Percentiles rank a stretch among this genome's conserved stretches.
Evolutionary conservation across 495 filamentous ascomycete genomes (phyloP).

Genomic region (Evernia prunastri): DNA sequence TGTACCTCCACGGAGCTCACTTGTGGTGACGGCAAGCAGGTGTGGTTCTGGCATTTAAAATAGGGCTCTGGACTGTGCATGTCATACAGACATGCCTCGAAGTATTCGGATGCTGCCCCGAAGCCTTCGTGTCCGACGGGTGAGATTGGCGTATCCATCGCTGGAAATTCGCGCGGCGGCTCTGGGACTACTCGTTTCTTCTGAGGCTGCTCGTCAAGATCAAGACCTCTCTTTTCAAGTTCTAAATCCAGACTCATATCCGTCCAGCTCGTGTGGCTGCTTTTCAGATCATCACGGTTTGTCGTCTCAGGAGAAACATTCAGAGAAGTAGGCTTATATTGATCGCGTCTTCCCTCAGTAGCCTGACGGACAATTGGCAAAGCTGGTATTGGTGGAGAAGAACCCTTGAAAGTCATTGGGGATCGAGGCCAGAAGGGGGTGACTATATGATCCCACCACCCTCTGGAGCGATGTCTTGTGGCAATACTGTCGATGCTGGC

Average conservation of each 20-base stretch:
- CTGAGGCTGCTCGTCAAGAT: slow-evolving; percentile 13
- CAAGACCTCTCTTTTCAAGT: slow-evolving; percentile 24
- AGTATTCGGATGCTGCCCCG: slow-evolving; percentile 48
- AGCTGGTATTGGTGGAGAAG: slow-evolving; percentile 26
- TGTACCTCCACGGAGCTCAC: not conserved
- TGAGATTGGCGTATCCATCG: not conserved
- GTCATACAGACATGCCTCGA: slow-evolving; percentile 47
- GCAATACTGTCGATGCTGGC: slow-evolving; percentile 35
- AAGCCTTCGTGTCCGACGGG: slow-evolving; percentile 22
- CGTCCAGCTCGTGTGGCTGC: slow-evolving; percentile 29
- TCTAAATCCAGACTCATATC: slow-evolving; percentile 28
- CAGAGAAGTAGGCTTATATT: slow-evolving; percentile 33
- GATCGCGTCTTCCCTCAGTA: slow-evolving; percentile 28
- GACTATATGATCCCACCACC: slow-evolving; percentile 85
- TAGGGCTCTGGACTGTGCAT: slow-evolving; percentile 43
- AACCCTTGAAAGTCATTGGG: slow-evolving; percentile 31
- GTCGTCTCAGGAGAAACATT: slow-evolving; percentile 11
- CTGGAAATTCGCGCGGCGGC: slow-evolving; percentile 1
- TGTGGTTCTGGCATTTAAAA: slow-evolving; percentile 46
- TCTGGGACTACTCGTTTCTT: not conserved
- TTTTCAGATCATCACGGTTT: slow-evolving; percentile 9
- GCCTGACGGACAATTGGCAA: slow-evolving; percentile 32
- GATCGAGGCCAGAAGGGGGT: slow-evolving; percentile 61
- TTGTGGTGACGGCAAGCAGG: slow-evolving; percentile 30
- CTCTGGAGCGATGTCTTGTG: slow-evolving; percentile 56